Evolutionary conservation across 208 protist species (phyloP).

Genomic region (Wallacemonas sp.): DNA sequence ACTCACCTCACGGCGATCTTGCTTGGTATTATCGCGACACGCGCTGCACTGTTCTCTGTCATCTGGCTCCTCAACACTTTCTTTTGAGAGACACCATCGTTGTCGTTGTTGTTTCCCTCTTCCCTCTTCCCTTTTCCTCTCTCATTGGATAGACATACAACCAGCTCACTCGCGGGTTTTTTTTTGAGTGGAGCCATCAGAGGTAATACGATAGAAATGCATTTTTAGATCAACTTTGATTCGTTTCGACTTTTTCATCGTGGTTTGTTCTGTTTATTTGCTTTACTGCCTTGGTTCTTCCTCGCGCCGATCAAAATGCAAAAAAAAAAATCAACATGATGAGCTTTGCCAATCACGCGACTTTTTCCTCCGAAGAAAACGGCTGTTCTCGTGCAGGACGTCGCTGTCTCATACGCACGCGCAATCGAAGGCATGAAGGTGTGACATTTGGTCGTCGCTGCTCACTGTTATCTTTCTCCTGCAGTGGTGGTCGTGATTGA

Average conservation of each 20-base stretch:
- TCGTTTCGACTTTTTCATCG: not conserved
- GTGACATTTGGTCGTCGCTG: too few species aligned
- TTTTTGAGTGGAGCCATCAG: not conserved
- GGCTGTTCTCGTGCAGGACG: too few species aligned
- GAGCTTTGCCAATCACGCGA: too few species aligned
- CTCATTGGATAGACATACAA: not conserved
- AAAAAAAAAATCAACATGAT: too few species aligned
- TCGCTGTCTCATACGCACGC: too few species aligned
- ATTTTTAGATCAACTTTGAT: too few species aligned
- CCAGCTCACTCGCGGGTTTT: not conserved
- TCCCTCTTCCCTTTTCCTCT: not conserved
- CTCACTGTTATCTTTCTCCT: too few species aligned
- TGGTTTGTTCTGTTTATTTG: constrained; percentile 1
- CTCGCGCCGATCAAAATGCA: too few species aligned
- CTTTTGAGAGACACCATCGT: constrained; percentile 7
- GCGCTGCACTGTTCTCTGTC: constrained; percentile 29
- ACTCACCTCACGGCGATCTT: constrained; percentile 2
- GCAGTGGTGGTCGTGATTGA: too few species aligned
- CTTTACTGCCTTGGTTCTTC: constrained; percentile 3
- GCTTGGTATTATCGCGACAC: constrained; percentile 24
- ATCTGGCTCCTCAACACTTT: constrained; percentile 35
- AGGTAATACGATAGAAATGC: too few species aligned
- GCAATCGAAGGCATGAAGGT: too few species aligned
- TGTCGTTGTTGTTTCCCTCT: not conserved
- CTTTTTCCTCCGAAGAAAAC: too few species aligned